These are phyloP conservation scores for Moringa oleifera DNA, from an alignment of 345 rosid genomes.

Conservation along the genomic window DNA sequence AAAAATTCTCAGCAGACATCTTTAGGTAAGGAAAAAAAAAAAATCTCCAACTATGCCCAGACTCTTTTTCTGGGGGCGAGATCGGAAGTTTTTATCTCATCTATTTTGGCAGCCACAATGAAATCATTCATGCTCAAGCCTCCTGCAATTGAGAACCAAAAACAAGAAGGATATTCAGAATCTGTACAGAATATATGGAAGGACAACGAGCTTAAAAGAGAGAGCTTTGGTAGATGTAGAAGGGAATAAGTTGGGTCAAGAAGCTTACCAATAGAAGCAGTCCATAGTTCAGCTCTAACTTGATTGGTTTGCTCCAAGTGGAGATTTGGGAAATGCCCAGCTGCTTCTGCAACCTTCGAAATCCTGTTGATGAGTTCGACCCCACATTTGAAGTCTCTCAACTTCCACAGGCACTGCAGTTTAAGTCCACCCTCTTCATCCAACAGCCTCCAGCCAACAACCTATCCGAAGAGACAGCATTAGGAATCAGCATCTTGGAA, in stretches of 20 bases:
- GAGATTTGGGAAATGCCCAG: slow-evolving; percentile 74
- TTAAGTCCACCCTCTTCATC: slow-evolving; percentile 65
- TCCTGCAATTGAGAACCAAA: slow-evolving; percentile 35
- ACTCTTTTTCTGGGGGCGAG: slow-evolving; percentile 67
- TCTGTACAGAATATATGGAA: not conserved
- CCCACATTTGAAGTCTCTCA: slow-evolving; percentile 69
- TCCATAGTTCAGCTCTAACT: slow-evolving; percentile 87
- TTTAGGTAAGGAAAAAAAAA: not conserved
- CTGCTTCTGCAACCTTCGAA: slow-evolving; percentile 44
- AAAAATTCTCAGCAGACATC: not conserved
- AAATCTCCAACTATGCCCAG: slow-evolving; percentile 53
- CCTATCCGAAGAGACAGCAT: too few relatives aligned
- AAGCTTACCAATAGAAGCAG: slow-evolving; percentile 58
- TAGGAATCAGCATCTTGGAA: too few relatives aligned
- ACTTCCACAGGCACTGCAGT: slow-evolving; percentile 83
- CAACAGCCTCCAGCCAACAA: slow-evolving; percentile 86
- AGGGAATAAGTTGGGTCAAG: not conserved
- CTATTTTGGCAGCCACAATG: slow-evolving; percentile 84
- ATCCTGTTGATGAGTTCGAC: slow-evolving; percentile 88
- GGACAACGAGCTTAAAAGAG: not conserved
- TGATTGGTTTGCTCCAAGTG: slow-evolving; percentile 67
- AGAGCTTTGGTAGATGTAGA: not conserved
- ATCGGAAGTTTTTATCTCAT: slow-evolving; percentile 80
- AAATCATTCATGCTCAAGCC: slow-evolving; percentile 91
- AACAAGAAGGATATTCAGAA: too few relatives aligned